Conservation (phyloP, 2,329 filamentous ascomycete genomes). For the Hymenoscyphus salicellus region DNA sequence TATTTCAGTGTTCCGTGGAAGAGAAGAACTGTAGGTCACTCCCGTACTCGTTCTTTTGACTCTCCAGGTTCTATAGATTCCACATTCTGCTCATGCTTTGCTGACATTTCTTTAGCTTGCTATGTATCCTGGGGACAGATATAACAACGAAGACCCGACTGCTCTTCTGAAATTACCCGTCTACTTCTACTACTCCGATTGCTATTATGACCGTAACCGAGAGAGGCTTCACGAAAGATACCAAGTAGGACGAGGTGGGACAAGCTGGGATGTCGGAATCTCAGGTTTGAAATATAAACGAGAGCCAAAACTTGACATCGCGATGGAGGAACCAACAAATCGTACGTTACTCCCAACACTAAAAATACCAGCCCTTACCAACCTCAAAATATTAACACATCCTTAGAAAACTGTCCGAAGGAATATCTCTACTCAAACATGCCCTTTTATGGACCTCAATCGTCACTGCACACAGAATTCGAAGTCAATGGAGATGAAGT, state of each 20-base stretch:
- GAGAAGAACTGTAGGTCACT: constrained; percentile 18
- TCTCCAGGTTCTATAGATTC: not conserved
- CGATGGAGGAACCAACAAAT: constrained; percentile 8
- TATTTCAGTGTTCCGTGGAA: constrained; percentile 28
- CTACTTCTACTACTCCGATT: constrained; percentile 25
- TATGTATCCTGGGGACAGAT: constrained; percentile 11
- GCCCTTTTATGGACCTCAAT: not conserved
- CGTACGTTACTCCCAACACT: not conserved
- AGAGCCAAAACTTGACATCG: constrained; percentile 18
- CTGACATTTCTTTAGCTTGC: constrained; percentile 13
- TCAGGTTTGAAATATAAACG: constrained; percentile 20
- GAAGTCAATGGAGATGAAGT: not conserved
- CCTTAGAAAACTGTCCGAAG: not conserved
- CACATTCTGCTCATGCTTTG: not conserved
- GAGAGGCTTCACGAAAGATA: constrained; percentile 21
- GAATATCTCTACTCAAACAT: no score
- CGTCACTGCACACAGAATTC: not conserved
- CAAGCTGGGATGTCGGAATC: constrained; percentile 24
- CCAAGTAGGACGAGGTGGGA: constrained; percentile 20
- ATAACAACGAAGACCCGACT: not conserved
- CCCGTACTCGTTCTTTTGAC: no score
- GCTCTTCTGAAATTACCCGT: constrained; percentile 11
- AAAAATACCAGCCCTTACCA: not conserved
- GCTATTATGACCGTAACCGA: constrained; percentile 21
- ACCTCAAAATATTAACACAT: not conserved